Evolutionary conservation across 208 protist species (phyloP), one percentile per base, ranked within the genome.

Genomic region (Lotmaria passim): DNA sequence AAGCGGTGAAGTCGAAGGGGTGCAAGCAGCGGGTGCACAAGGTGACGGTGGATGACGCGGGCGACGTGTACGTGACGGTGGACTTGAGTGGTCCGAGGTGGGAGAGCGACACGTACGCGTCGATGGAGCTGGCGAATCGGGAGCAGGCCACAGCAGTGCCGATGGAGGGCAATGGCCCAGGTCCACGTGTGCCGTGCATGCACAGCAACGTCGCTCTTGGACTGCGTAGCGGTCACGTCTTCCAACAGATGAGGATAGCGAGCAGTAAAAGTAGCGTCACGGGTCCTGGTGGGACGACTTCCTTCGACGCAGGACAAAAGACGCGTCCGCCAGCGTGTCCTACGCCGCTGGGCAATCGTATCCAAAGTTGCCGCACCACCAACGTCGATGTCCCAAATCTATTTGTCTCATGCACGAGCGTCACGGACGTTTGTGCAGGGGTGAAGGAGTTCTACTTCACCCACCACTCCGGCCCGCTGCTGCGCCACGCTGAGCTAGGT

Each of bases 21-120:
- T 78, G 69, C 72, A 96, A 94, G 73, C 93, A 97, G 65, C 90
- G 93, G 38, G 78, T 83, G 24, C 90, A 97, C 74, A 47, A 60
- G 7, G 79, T 91, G 15, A 76, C 82, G 23, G 82, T 90, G 17
- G 81, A 86, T 17, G 73, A 74, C n/a, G 69, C 86, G 31, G 87
- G 74, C 11, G 79, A 91, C 28, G 83, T 95, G 50, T 96, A 86
- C 58, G 77, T 93, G 23, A 61, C 79, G 4, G 65, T 94, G 7
- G 80, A 95, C 48, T 69, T 78, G 2, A 74, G 50, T 38, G 86
- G 80, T 4, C 78, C 82, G 0, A 57, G 61, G 26, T 51, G 86
- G 47, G 89, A 93, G 38, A 93, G 87, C 72, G 89, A 97, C 64
- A 50, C 17, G 7, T 96, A 97, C 67, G 89, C 89, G 1, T 78